These are phyloP conservation scores for Fusarium paranaense DNA, from an alignment of 2,329 filamentous ascomycete genomes.

Conservation along the genomic window DNA sequence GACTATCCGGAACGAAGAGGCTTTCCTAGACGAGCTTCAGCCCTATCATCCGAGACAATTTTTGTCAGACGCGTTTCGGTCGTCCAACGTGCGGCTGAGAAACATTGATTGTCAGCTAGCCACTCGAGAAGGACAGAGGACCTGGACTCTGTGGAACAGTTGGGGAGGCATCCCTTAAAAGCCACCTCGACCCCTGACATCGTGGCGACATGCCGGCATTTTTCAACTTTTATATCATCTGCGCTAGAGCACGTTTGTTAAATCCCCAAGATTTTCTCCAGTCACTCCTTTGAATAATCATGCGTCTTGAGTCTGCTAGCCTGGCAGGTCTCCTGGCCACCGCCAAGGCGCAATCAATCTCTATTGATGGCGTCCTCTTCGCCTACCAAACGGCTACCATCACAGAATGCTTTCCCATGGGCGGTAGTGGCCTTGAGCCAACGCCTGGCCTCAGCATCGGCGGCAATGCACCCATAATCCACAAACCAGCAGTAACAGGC, in stretches of 20 bases:
- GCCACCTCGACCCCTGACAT: no score
- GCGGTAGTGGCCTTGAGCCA: background rate
- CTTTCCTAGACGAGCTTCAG: background rate
- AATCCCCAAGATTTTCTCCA: background rate
- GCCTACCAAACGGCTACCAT: slow-evolving; percentile 25
- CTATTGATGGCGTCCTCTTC: slow-evolving; percentile 4
- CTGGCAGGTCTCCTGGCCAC: background rate
- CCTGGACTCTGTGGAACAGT: background rate
- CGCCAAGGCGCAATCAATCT: background rate
- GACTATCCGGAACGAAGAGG: background rate
- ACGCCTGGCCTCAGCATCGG: background rate
- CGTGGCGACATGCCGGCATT: no score
- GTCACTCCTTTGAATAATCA: background rate
- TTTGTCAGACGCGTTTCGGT: background rate
- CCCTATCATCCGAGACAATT: background rate
- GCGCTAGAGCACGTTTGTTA: no score
- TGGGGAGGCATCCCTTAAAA: no score
- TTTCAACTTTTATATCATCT: no score
- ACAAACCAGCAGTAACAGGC: slow-evolving; percentile 20
- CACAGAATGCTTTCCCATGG: slow-evolving; percentile 23
- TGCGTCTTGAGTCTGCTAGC: background rate
- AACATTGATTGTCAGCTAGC: background rate
- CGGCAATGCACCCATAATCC: slow-evolving; percentile 1
- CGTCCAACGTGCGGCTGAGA: background rate
- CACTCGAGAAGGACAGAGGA: background rate